These are phyloP conservation scores for Boletus sp. DNA, from an alignment of 768 basidiomycete genomes.

Conservation along the genomic window DNA sequence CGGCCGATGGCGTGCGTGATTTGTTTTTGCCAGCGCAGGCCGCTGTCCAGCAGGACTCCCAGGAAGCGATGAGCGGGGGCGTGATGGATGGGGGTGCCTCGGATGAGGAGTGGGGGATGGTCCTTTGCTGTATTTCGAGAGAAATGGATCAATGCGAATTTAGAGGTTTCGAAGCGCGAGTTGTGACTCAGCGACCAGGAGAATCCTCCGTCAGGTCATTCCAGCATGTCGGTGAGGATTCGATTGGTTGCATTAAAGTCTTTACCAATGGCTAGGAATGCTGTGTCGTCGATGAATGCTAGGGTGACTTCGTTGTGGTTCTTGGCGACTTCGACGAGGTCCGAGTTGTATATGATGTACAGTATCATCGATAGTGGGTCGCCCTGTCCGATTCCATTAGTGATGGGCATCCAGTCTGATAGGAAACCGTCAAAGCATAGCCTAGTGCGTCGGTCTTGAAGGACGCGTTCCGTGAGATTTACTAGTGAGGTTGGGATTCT, in stretches of 20 bases:
- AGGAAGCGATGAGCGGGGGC: neutral
- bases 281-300: conserved; percentile 33
- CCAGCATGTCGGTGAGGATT: conserved; percentile 28
- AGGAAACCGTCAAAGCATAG: conserved; percentile 24
- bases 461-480: conserved; percentile 1
- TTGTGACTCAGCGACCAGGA: conserved; percentile 23
- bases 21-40: neutral
- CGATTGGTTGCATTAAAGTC: conserved; percentile 20
- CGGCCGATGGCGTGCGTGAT: neutral
- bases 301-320: conserved; percentile 13
- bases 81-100: neutral
- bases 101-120: neutral
- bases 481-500: conserved; percentile 1
- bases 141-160: conserved; percentile 22
- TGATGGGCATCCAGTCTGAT: conserved; percentile 13
- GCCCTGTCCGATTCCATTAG: conserved; percentile 34
- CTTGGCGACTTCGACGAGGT: conserved; percentile 9
- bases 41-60: neutral
- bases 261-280: conserved; percentile 23
- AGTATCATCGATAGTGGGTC: conserved; percentile 31
- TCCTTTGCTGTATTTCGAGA: neutral
- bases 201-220: conserved; percentile 5
- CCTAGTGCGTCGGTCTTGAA: neutral
- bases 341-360: conserved; percentile 34
- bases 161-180: conserved; percentile 20